Evolutionary conservation across 345 rosid species (phyloP), one percentile per base, ranked within the genome.

Genomic region (Mallotus nudiflorus): DNA sequence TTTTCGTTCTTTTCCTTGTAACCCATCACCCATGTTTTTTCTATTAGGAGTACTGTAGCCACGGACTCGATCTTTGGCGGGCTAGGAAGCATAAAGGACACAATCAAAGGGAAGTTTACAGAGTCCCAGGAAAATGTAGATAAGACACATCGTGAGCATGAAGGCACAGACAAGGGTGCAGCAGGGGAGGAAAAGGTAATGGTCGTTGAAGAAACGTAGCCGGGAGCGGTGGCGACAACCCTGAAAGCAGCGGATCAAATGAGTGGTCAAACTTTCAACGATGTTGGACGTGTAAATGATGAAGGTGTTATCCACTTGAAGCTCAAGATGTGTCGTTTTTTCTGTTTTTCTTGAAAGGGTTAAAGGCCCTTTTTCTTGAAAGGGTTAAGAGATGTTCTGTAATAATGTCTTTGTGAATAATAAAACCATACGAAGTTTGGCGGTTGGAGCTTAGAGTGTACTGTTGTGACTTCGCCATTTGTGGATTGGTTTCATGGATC

Each of bases 211-310:
- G 79, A 78, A 35, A 76, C 82, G 0, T 55, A 46, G 1, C 60
- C 83, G 0, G 84, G 82, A 9, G 71, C 54, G 0, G 75, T 82
- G 45, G 71, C 80, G 0, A 6, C 76, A n/a, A 5, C 72, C 3
- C 72, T 85, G 25, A 87, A 80, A 74, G 66, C 77, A 44, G 29
- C 93, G 0, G 90, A 90, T 74, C 91, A 86, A 69, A 83, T 82
- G 85, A 70, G 82, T 2, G 89, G 90, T 15, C 92, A 86, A 65
- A 62, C 92, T 44, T 88, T 90, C 64, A 87, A 92, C 33, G 89
- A 90, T 18, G 91, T 87, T 24, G 96, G 96, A 40, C 68, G 56
- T 22, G n/a, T 84, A 60, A 86, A 66, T 56, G 83, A 79, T 0
- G 82, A 82, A 6, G 37, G 37, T 33, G 37, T 33, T 33, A 6